Base-by-base conservation (phyloP, 139 green algal species). In the Coelastrella sp. region DNA sequence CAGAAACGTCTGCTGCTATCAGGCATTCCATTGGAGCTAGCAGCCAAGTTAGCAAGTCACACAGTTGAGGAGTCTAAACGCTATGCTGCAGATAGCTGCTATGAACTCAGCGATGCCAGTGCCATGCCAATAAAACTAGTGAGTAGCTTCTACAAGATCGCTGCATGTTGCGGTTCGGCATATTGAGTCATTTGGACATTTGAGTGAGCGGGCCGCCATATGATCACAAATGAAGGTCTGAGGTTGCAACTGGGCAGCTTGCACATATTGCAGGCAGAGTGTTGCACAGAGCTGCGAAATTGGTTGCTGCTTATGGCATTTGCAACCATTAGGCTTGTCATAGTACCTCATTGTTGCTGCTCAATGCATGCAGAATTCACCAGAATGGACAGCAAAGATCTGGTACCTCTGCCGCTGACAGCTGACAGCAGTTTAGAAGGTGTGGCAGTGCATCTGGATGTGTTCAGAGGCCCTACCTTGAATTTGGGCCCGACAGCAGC, bases 41-140 rank as follows among this genome's bases (percentile, higher is more conserved):
- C n/a, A 64, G 76, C 76, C 10, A 82, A 58, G 76, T 47, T 82
- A 5, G 76, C 74, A 14, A 80, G 74, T 23, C 74, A 80, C 23
- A 59, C 74, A 56, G 74, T 80, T 6, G 74, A 80, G 23, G 76
- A 82, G 76, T 16, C 76, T 22, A 82, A 82, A 47, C 76, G 76
- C 76, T 82, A 82, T 47, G 54, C 76, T 64, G 23, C 76, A 22
- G 65, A 82, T 61, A 59, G 10, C 32, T 82, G 76, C 76, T 82
- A 82, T 82, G 76, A 82, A 47, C 54, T 82, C 23, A 59, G 16
- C 32, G 76, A 82, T 59, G 23, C 17, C 6, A 61, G n/a, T 61
- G 76, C 76, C 23, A 58, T 82, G 76, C 76, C 76, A 16, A 32
- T 82, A 32, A 82, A 82, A 17, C 76, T 82, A 47, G 76, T 76